phyloP scores from a whole-genome alignment of 2,329 filamentous ascomycete species.

The Sclerotinia subarctica region DNA sequence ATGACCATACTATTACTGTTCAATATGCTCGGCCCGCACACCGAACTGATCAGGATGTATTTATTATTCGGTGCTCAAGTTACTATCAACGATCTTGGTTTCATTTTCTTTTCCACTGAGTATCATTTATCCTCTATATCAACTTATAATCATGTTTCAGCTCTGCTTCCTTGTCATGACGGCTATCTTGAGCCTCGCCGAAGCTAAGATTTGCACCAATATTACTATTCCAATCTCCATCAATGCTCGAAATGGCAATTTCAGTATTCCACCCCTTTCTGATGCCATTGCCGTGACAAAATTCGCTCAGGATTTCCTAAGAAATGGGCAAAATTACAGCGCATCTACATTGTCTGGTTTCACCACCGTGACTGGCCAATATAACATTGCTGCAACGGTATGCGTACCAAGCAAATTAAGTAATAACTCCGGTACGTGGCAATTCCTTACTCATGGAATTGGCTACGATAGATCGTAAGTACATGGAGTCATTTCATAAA shows the following conservation, averaged over 20 bases:
- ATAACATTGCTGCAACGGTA: slow-evolving; percentile 17
- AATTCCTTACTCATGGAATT: slow-evolving; percentile 19
- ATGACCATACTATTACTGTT: neutral
- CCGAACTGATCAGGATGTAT: neutral
- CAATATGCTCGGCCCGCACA: neutral
- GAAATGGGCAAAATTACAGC: slow-evolving; percentile 15
- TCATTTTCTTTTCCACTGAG: neutral
- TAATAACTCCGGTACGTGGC: neutral
- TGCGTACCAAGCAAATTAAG: neutral
- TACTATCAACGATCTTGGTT: neutral
- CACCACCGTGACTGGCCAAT: slow-evolving; percentile 2
- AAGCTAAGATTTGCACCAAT: slow-evolving; percentile 14
- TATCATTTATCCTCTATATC: neutral
- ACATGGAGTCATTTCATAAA: neutral
- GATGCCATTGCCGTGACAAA: slow-evolving; percentile 11
- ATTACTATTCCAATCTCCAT: slow-evolving; percentile 15
- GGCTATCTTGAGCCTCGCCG: slow-evolving; percentile 6
- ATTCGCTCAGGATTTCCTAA: slow-evolving; percentile 5
- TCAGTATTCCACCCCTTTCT: slow-evolving; percentile 8
- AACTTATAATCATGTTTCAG: slow-evolving; percentile 7
- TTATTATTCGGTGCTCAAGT: neutral
- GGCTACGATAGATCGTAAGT: slow-evolving; percentile 15
- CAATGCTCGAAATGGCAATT: slow-evolving; percentile 17
- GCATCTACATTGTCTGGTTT: neutral
- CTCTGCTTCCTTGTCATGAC: neutral